Evolutionary conservation across 495 filamentous ascomycete species (phyloP).

Genomic region (Chlorociboria aeruginascens): DNA sequence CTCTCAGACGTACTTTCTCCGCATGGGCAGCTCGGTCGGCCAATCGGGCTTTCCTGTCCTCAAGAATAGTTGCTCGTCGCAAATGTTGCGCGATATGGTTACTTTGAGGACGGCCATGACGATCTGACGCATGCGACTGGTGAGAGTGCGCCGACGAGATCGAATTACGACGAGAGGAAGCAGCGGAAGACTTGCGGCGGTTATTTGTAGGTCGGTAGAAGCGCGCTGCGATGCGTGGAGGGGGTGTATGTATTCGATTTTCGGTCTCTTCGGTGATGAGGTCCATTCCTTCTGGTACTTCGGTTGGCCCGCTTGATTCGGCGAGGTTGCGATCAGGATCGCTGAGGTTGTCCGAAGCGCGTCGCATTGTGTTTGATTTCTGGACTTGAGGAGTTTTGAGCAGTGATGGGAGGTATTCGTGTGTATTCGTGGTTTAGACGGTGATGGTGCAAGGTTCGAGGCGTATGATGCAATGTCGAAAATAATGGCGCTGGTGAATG

Average conservation of each 20-base stretch:
- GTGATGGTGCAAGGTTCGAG: not conserved
- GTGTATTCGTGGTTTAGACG: not conserved
- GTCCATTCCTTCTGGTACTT: conserved; percentile 20
- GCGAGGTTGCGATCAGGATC: conserved; percentile 22
- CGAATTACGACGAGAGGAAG: conserved; percentile 81
- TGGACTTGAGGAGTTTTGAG: not conserved
- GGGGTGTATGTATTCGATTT: conserved; percentile 41
- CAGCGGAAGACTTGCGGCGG: conserved; percentile 69
- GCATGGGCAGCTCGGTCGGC: conserved; percentile 91
- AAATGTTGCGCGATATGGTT: conserved; percentile 83
- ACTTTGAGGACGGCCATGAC: conserved; percentile 58
- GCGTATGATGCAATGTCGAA: not conserved
- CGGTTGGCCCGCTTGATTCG: conserved; percentile 15
- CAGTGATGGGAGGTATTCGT: not conserved
- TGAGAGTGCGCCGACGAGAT: conserved; percentile 75
- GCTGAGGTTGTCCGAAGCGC: conserved; percentile 18
- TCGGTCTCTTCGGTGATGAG: conserved; percentile 19
- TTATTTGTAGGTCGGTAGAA: conserved; percentile 61
- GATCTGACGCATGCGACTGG: conserved; percentile 47
- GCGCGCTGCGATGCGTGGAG: conserved; percentile 75
- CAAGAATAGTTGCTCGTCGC: conserved; percentile 81
- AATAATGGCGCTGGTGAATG: not conserved
- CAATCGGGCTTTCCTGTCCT: conserved; percentile 82
- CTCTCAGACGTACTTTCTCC: conserved; percentile 88
- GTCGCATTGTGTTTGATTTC: conserved; percentile 13